phyloP scores from a whole-genome alignment of 192 early-diverging fungal species.

The Gonapodya sp. region DNA sequence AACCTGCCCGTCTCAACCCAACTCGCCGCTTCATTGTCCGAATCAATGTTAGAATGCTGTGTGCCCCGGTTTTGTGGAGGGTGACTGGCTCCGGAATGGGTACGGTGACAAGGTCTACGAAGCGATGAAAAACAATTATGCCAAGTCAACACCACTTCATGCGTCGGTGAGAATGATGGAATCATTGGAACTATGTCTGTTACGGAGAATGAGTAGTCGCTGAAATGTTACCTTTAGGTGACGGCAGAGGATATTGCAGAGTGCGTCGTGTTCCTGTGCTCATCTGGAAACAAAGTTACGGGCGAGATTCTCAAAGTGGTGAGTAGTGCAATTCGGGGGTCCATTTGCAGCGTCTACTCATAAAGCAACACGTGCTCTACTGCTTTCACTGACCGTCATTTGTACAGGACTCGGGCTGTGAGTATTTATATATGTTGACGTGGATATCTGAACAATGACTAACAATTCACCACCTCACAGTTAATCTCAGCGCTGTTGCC shows the following conservation, averaged over 20 bases:
- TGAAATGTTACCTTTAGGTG: neutral
- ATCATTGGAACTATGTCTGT: neutral
- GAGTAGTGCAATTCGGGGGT: too few species aligned
- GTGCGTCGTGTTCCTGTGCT: neutral
- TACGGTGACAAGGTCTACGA: neutral
- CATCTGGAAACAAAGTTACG: neutral
- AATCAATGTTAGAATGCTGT: slow-evolving; percentile 5
- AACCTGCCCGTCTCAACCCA: neutral
- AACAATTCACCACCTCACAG: too few species aligned
- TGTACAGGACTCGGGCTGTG: too few species aligned
- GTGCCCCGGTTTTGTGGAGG: slow-evolving; percentile 10
- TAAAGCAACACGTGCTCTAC: too few species aligned
- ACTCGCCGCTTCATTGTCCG: neutral
- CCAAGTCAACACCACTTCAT: neutral
- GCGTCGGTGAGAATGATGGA: neutral
- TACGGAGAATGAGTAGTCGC: neutral
- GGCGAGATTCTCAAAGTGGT: neutral
- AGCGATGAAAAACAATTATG: neutral
- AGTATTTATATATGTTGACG: too few species aligned
- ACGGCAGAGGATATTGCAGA: slow-evolving; percentile 1
- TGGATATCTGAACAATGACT: too few species aligned
- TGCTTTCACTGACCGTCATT: too few species aligned
- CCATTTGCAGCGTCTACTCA: too few species aligned
- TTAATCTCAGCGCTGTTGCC: too few species aligned
- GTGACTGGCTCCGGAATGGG: neutral